Base-by-base conservation (phyloP, 1,284 basidiomycete species). In the Apiotrichum gracile region DNA sequence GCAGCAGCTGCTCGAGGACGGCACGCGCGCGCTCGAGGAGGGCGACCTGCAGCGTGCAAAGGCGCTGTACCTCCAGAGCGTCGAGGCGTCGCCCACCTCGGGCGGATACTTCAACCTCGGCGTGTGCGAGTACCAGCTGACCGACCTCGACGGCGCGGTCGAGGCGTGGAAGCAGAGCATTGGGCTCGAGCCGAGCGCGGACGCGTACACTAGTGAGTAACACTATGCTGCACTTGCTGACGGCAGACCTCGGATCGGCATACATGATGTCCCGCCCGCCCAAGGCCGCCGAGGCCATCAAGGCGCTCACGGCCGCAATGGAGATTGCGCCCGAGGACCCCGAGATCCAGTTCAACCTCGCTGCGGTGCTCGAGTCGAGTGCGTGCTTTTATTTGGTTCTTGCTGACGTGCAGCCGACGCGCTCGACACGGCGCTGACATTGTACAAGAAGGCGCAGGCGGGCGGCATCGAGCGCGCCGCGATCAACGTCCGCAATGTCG, bases 301-400 rank as follows among this genome's bases (percentile, higher is more conserved):
- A 88, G 71, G 90, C 94, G 77, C 80, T 94, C 59, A 83, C 85
- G 86, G 85, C 88, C 64, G 91, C 92, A 25, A 81, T 86, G 34
- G 84, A 85, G 33, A 82, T 96, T 59, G 82, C 87, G 42, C 92
- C 92, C 34, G 87, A 92, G 68, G 92, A 96, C 78, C 85, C 90
- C 65, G 92, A 97, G 66, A 91, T 94, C 69, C 86, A 89, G 29
- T 96, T 92, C 80, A 96, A 93, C 77, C 81, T 93, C 50, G 92
- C 87, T 26, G 74, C 74, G 1, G 64, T 74, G 21, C 65, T 76
- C 4, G 74, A 76, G 52, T 71, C 72, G 29, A 73, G 72, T 73
- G 51, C 54, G 69, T 64, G 22, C 17, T 24, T 3, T 16, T 17
- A 4, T n/a, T 6, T 25, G 22, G 16, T 7, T n/a, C 7, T 26